Evolutionary conservation across 148 eudicot genomes (phyloP).

Genomic region (Cornus kousa): DNA sequence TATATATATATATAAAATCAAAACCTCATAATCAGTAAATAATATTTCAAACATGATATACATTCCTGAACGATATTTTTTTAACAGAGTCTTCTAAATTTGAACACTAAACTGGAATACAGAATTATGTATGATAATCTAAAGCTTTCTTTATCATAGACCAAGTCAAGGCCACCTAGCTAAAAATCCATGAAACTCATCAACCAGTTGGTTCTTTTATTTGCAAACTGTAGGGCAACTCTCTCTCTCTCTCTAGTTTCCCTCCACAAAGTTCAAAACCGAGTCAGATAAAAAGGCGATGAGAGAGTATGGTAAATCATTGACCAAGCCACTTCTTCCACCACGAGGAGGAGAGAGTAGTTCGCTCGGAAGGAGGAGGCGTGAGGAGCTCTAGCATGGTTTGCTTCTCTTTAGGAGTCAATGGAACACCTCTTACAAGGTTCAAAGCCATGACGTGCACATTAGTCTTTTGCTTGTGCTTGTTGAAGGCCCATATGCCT

Average conservation of each 20-base stretch:
- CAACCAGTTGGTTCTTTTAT: background rate
- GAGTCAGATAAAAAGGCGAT: background rate
- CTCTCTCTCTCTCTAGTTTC: background rate
- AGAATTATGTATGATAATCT: background rate
- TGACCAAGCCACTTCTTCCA: constrained; percentile 50
- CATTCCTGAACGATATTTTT: background rate
- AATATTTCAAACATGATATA: too few species aligned
- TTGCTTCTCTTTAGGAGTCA: constrained; percentile 83
- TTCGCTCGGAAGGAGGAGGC: constrained; percentile 64
- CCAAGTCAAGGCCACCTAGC: background rate
- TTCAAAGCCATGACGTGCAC: constrained; percentile 91
- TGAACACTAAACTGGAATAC: background rate
- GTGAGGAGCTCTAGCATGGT: constrained; percentile 86
- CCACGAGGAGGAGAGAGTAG: constrained; percentile 47
- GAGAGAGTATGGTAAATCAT: constrained; percentile 1
- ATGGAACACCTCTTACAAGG: constrained; percentile 78
- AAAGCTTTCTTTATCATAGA: background rate
- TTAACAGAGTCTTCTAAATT: background rate
- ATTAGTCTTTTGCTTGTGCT: constrained; percentile 77
- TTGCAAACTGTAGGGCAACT: background rate
- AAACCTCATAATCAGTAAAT: too few species aligned
- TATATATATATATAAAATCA: too few species aligned
- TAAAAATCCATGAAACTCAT: background rate
- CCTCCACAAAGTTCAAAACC: background rate
- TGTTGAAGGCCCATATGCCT: constrained; percentile 83